Conservation (phyloP, 164 flowering plant genomes). For the Dillenia turbinata region DNA sequence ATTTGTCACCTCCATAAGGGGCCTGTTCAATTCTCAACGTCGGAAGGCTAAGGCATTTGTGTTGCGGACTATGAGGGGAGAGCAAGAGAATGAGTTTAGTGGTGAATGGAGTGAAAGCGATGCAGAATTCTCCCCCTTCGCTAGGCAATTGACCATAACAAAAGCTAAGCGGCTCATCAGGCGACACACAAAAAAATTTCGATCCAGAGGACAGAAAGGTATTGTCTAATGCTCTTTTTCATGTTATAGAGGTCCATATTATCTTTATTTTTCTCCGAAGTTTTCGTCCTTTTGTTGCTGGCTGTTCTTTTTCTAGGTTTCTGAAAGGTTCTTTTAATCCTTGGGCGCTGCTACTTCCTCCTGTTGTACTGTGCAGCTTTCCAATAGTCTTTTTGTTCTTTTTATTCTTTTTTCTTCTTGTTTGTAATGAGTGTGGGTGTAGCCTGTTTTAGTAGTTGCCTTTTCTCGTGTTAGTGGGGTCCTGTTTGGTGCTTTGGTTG, state of each 20-base stretch:
- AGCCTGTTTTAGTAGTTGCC: too few relatives aligned
- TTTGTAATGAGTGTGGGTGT: too few relatives aligned
- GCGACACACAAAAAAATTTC: conserved; percentile 92
- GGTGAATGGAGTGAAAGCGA: conserved; percentile 99
- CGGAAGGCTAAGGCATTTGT: conserved; percentile 94
- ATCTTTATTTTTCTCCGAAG: too few relatives aligned
- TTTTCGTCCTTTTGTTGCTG: too few relatives aligned
- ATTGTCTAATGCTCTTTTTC: conserved; percentile 7
- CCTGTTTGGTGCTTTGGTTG: too few relatives aligned
- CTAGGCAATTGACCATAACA: conserved; percentile 88
- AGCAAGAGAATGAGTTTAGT: conserved; percentile 65
- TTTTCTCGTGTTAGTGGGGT: too few relatives aligned
- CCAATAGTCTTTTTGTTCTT: background rate
- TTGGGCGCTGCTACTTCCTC: background rate
- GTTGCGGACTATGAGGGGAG: conserved; percentile 96
- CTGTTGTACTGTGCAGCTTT: background rate
- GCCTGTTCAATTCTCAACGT: conserved; percentile 85
- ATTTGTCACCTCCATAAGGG: conserved; percentile 90
- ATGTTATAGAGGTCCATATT: background rate
- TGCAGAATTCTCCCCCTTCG: conserved; percentile 83
- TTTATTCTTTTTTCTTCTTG: too few relatives aligned
- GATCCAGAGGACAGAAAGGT: conserved; percentile 86
- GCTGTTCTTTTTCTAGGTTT: background rate
- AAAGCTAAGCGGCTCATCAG: conserved; percentile 86
- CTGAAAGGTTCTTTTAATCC: background rate